Percentiles rank a stretch among this genome's conserved stretches.
These are phyloP conservation scores for Lipomyces yamadae DNA, from an alignment of 805 yeast species.

Conservation along the genomic window DNA sequence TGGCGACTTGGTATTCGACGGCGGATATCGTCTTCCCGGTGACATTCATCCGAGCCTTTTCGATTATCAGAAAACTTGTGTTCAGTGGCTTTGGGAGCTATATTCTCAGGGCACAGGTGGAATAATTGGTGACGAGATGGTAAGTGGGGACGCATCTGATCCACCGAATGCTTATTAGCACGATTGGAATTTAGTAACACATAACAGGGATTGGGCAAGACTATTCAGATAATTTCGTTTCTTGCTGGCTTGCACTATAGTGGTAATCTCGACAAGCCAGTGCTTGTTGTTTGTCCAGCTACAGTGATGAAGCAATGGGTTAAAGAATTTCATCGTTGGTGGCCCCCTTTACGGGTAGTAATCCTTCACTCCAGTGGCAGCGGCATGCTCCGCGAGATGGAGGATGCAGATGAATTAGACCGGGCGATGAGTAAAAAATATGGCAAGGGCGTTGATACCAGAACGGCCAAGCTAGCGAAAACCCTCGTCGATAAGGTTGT, in stretches of 20 bases:
- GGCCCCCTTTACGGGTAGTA: slow-evolving; percentile 90
- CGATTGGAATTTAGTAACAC: background rate
- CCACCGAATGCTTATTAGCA: background rate
- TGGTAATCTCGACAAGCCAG: slow-evolving; percentile 73
- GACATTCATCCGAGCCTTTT: slow-evolving; percentile 85
- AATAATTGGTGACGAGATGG: slow-evolving; percentile 95
- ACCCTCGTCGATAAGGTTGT: slow-evolving; percentile 36
- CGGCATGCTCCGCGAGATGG: slow-evolving; percentile 61
- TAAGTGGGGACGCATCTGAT: background rate
- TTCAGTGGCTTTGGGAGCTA: slow-evolving; percentile 97
- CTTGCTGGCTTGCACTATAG: slow-evolving; percentile 89
- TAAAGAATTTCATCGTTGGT: slow-evolving; percentile 95
- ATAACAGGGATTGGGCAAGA: slow-evolving; percentile 78
- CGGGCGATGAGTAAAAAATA: slow-evolving; percentile 50
- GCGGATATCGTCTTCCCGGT: slow-evolving; percentile 79
- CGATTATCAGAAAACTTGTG: slow-evolving; percentile 94
- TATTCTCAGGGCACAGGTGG: slow-evolving; percentile 90
- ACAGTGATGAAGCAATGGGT: slow-evolving; percentile 97
- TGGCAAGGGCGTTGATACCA: slow-evolving; percentile 41
- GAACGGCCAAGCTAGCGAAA: slow-evolving; percentile 39
- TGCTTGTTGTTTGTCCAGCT: slow-evolving; percentile 91
- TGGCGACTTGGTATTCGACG: slow-evolving; percentile 75
- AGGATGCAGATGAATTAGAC: slow-evolving; percentile 41
- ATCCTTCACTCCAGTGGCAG: slow-evolving; percentile 91
- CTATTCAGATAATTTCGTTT: slow-evolving; percentile 89